Percentiles rank a stretch among this genome's conserved stretches.
These are phyloP conservation scores for Eragrostis nindensis DNA, from an alignment of 176 grass and related monocot species.

Conservation along the genomic window DNA sequence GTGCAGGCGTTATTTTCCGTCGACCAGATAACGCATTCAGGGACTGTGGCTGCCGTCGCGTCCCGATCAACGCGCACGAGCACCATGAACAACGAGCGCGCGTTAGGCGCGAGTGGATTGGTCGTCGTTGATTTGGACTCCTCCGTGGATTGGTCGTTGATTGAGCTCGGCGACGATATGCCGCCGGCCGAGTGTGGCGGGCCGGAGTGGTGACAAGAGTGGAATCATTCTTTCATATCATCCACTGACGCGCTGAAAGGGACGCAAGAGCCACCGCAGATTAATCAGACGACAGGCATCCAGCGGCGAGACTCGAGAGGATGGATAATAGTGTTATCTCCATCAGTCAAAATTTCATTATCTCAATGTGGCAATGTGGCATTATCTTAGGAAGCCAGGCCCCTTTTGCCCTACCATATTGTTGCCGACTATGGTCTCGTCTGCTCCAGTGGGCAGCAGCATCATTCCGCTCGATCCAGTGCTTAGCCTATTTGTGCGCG, in stretches of 20 bases:
- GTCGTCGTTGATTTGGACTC: background rate
- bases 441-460: background rate
- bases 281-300: too few species aligned
- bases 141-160: background rate
- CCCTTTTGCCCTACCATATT: background rate
- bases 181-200: background rate
- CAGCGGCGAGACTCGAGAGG: too few species aligned
- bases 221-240: background rate
- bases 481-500: conserved; percentile 9
- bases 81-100: background rate
- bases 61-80: background rate
- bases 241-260: background rate
- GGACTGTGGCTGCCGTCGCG: background rate
- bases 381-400: background rate
- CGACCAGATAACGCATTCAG: background rate
- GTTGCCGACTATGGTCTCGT: background rate
- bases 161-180: background rate
- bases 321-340: too few species aligned
- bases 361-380: background rate
- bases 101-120: background rate
- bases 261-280: conserved; percentile 4
- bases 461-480: background rate
- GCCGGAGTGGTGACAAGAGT: background rate
- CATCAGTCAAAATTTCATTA: background rate
- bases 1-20: background rate